Percentiles rank a stretch among this genome's conserved stretches.
These are phyloP conservation scores for Backusella luteola DNA, from an alignment of 192 early-diverging fungal species.

Conservation along the genomic window DNA sequence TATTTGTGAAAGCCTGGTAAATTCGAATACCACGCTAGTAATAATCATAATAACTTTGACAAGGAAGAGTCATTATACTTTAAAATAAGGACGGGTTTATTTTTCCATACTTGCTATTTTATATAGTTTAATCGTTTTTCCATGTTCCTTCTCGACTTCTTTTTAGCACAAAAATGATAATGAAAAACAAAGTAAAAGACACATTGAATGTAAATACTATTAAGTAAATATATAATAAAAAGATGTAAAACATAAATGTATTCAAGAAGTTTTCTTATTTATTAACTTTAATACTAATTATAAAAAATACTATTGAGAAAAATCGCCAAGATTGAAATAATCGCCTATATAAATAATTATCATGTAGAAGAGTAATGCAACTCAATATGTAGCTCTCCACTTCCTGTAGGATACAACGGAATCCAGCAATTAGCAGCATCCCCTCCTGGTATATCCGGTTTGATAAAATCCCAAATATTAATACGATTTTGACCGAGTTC, in stretches of 20 bases:
- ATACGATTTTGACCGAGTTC: constrained; percentile 20
- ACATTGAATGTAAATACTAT: neutral
- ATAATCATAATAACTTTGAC: neutral
- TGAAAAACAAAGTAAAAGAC: neutral
- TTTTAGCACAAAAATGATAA: neutral
- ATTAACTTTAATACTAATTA: neutral
- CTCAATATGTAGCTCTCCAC: constrained; percentile 19
- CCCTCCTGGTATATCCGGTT: constrained; percentile 2
- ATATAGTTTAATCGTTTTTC: neutral
- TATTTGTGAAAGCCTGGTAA: neutral
- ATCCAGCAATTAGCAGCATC: constrained; percentile 16
- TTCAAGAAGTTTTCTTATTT: neutral
- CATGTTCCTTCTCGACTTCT: neutral
- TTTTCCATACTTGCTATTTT: neutral
- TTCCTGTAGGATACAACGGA: constrained; percentile 20
- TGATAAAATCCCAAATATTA: constrained; percentile 32
- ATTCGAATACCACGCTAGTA: neutral
- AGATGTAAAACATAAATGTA: neutral
- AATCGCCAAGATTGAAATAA: neutral
- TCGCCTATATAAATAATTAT: neutral
- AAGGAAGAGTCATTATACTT: neutral
- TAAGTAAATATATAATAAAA: constrained; percentile 2
- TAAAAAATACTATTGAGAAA: neutral
- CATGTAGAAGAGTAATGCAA: neutral
- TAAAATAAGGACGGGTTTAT: neutral